These are phyloP conservation scores for Dactylorhiza incarnata DNA, from an alignment of 106 monocot genomes.

Conservation along the genomic window DNA sequence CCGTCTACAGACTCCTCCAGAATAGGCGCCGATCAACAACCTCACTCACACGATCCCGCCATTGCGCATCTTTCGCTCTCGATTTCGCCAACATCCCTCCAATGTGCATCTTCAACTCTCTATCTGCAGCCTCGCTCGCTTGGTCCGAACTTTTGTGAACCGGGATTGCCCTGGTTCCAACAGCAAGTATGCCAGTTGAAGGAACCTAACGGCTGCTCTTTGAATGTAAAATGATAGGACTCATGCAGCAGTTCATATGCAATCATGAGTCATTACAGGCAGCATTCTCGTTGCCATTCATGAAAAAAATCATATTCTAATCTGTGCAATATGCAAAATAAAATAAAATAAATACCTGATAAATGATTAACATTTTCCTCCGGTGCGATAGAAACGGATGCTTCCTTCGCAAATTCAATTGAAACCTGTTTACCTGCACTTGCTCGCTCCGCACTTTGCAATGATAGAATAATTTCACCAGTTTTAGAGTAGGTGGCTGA, in stretches of 20 bases:
- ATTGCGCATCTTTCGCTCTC: too few species aligned
- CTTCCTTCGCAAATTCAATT: not conserved
- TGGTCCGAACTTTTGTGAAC: too few species aligned
- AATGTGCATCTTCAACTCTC: too few species aligned
- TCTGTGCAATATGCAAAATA: not conserved
- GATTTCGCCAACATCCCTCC: too few species aligned
- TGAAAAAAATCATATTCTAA: not conserved
- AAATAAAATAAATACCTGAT: slow-evolving; percentile 16
- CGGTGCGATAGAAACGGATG: not conserved
- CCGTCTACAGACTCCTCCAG: too few species aligned
- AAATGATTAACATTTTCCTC: slow-evolving; percentile 4
- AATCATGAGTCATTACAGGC: not conserved
- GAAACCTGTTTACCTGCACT: slow-evolving; percentile 3
- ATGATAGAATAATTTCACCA: slow-evolving; percentile 2
- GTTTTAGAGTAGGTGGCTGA: not conserved
- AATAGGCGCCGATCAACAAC: too few species aligned
- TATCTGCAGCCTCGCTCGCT: too few species aligned
- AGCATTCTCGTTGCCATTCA: not conserved
- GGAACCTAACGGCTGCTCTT: not conserved
- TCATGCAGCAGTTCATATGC: not conserved
- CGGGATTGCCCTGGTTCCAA: too few species aligned
- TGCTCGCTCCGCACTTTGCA: not conserved
- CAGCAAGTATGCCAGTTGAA: not conserved
- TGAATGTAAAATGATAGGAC: not conserved
- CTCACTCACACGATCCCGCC: too few species aligned